Percentiles rank a stretch among this genome's conserved stretches.
phyloP scores from a whole-genome alignment of 2,329 filamentous ascomycete genomes.

The Dothideomycetes sp. region DNA sequence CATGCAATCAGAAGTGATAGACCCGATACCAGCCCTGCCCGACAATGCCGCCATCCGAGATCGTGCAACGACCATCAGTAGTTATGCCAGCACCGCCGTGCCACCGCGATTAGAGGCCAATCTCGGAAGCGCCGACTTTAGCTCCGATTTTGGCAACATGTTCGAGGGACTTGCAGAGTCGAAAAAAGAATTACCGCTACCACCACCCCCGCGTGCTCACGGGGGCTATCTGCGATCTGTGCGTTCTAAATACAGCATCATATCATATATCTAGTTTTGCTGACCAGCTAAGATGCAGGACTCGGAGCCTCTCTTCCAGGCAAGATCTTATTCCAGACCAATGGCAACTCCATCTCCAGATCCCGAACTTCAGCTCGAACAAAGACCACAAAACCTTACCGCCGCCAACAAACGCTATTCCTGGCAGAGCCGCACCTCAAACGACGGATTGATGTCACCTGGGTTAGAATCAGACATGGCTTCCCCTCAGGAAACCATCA shows the following conservation, averaged over 20 bases:
- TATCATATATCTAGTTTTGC: not conserved
- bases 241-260: not conserved
- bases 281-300: not conserved
- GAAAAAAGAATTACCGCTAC: not conserved
- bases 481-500: constrained; percentile 6
- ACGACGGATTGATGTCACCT: constrained; percentile 18
- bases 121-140: constrained; percentile 20
- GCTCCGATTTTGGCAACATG: constrained; percentile 24
- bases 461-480: constrained; percentile 6
- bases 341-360: not conserved
- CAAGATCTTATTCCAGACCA: not conserved
- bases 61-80: constrained; percentile 28
- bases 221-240: not conserved
- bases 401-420: constrained; percentile 19
- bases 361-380: not conserved
- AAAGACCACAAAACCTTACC: constrained; percentile 3
- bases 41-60: constrained; percentile 22
- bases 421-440: constrained; percentile 18
- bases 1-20: constrained; percentile 1
- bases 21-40: constrained; percentile 6
- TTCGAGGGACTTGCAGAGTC: constrained; percentile 14
- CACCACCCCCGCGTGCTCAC: constrained; percentile 3
- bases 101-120: constrained; percentile 18
- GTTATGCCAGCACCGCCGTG: constrained; percentile 28
- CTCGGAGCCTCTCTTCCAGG: constrained; percentile 17